Percentiles rank a stretch among this genome's conserved stretches.
Evolutionary conservation across 2,329 filamentous ascomycete genomes (phyloP).

Genomic region (Exophiala calicioides): DNA sequence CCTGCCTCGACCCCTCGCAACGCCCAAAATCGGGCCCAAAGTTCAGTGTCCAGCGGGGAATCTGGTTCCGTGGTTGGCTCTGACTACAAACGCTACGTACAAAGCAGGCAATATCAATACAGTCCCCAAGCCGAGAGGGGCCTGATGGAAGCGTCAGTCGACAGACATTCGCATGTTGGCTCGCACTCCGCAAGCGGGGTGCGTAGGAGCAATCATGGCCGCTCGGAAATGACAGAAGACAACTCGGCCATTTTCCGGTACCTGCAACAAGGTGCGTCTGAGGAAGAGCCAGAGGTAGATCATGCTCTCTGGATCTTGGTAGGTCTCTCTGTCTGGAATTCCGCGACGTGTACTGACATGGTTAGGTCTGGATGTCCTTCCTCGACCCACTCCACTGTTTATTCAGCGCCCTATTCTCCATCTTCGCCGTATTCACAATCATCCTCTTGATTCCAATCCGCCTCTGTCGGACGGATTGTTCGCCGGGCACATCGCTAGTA

Average conservation of each 20-base stretch:
- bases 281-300: slow-evolving; percentile 34
- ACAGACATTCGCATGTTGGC: slow-evolving; percentile 12
- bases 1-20: slow-evolving; percentile 6
- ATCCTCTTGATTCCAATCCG: slow-evolving; percentile 56
- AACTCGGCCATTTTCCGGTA: slow-evolving; percentile 26
- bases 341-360: background rate
- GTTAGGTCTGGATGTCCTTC: slow-evolving; percentile 35
- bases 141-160: slow-evolving; percentile 6
- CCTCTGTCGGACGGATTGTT: slow-evolving; percentile 50
- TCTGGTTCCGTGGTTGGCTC: slow-evolving; percentile 26
- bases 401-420: slow-evolving; percentile 56
- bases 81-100: slow-evolving; percentile 22
- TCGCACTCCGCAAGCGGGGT: slow-evolving; percentile 11
- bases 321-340: slow-evolving; percentile 11
- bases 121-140: slow-evolving; percentile 17
- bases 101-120: slow-evolving; percentile 21
- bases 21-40: slow-evolving; percentile 21
- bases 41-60: slow-evolving; percentile 28
- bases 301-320: slow-evolving; percentile 51
- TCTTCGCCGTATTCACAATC: slow-evolving; percentile 54
- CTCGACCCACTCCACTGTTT: slow-evolving; percentile 58
- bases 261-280: slow-evolving; percentile 30
- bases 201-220: slow-evolving; percentile 9
- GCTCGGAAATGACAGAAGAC: slow-evolving; percentile 23
- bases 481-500: slow-evolving; percentile 36